phyloP scores from a whole-genome alignment of 2,329 filamentous ascomycete genomes.

The Penicillium decumbens region DNA sequence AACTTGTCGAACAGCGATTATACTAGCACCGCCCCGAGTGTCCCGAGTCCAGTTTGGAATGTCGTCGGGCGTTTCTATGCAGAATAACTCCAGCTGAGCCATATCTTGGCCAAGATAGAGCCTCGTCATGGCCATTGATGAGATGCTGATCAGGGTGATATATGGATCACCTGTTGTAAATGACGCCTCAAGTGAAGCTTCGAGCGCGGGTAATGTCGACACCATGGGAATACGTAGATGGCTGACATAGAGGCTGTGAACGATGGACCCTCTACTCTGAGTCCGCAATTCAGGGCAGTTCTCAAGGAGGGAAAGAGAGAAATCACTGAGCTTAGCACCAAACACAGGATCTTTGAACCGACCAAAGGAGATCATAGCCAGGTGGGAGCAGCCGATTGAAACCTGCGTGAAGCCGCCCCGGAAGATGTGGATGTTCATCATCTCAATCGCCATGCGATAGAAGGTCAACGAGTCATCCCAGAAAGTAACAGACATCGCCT shows the following conservation, averaged over 20 bases:
- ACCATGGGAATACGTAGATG: slow-evolving; percentile 53
- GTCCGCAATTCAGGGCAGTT: slow-evolving; percentile 53
- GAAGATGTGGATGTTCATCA: slow-evolving; percentile 54
- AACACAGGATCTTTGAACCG: slow-evolving; percentile 56
- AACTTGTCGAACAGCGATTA: slow-evolving; percentile 54
- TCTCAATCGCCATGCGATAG: slow-evolving; percentile 56
- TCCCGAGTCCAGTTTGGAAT: slow-evolving; percentile 55
- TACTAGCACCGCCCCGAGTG: slow-evolving; percentile 54
- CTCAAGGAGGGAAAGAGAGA: slow-evolving; percentile 51
- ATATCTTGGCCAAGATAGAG: slow-evolving; percentile 57
- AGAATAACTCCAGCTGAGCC: slow-evolving; percentile 54
- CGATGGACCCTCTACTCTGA: slow-evolving; percentile 52
- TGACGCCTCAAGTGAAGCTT: slow-evolving; percentile 53
- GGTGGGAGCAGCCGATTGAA: slow-evolving; percentile 55
- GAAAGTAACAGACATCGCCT: slow-evolving; percentile 55
- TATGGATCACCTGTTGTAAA: slow-evolving; percentile 57
- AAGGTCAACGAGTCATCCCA: slow-evolving; percentile 59
- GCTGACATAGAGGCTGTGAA: slow-evolving; percentile 59
- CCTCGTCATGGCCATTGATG: slow-evolving; percentile 54
- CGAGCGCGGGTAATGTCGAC: slow-evolving; percentile 50
- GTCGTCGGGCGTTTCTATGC: slow-evolving; percentile 54
- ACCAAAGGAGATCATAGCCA: slow-evolving; percentile 53
- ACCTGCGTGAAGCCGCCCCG: slow-evolving; percentile 54
- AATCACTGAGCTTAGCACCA: slow-evolving; percentile 51
- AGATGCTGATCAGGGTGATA: slow-evolving; percentile 55